Percentiles rank a stretch among this genome's conserved stretches.
phyloP scores from a whole-genome alignment of 495 filamentous ascomycete species.

The Penicillium simplicissimum region DNA sequence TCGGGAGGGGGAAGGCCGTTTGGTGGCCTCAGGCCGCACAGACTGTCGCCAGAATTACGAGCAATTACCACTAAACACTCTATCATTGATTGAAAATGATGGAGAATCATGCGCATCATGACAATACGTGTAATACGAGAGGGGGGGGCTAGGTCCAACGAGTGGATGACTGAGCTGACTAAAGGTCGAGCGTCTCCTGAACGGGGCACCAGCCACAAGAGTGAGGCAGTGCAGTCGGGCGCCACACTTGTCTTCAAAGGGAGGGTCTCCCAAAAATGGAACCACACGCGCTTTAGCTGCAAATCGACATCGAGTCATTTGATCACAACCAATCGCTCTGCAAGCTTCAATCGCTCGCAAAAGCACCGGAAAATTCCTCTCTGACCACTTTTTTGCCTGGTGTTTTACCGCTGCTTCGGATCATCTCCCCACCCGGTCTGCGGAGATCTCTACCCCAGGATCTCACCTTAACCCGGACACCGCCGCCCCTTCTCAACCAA shows the following conservation, averaged over 20 bases:
- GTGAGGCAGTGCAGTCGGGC: slow-evolving; percentile 14
- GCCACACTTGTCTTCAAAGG: slow-evolving; percentile 6
- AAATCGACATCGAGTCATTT: not conserved
- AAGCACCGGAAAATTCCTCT: not conserved
- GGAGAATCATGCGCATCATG: not conserved
- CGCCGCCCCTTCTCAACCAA: slow-evolving; percentile 15
- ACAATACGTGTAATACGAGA: not conserved
- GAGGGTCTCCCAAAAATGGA: not conserved
- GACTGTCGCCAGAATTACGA: not conserved
- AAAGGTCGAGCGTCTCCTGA: not conserved
- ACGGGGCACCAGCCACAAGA: slow-evolving; percentile 6
- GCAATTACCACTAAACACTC: not conserved
- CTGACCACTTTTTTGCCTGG: not conserved
- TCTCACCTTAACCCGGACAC: slow-evolving; percentile 19
- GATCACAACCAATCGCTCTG: slow-evolving; percentile 1
- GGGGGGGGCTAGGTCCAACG: too few relatives aligned
- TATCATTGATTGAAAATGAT: not conserved
- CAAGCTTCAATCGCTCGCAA: not conserved
- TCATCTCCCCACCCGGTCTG: slow-evolving; percentile 20
- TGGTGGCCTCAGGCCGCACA: not conserved
- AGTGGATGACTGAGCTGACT: not conserved
- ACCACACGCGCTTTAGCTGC: not conserved
- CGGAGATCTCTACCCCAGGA: slow-evolving; percentile 31
- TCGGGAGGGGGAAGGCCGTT: slow-evolving; percentile 8
- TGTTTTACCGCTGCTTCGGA: slow-evolving; percentile 5